Evolutionary conservation across 345 rosid genomes (phyloP).

Genomic region (Eucalyptus curtisii): DNA sequence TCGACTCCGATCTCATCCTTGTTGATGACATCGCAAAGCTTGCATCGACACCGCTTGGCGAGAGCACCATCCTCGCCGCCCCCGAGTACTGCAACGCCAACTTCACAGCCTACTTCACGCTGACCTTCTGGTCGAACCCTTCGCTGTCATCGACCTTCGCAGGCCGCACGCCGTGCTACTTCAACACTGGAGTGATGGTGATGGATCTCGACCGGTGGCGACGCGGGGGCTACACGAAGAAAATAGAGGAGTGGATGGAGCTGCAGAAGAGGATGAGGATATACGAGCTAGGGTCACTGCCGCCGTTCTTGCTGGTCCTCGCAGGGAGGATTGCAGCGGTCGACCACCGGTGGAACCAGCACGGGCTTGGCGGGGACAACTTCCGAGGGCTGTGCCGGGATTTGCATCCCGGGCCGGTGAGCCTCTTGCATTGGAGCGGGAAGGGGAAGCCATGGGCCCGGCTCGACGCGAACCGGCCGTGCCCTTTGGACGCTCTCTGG

Average conservation of each 20-base stretch:
- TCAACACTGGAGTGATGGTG: slow-evolving; percentile 62
- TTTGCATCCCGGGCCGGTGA: neutral
- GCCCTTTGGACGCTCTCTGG: neutral
- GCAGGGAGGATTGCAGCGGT: neutral
- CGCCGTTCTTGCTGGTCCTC: neutral
- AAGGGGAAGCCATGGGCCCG: neutral
- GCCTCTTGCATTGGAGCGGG: neutral
- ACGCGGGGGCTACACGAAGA: neutral
- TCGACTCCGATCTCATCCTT: slow-evolving; percentile 82
- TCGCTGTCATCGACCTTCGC: slow-evolving; percentile 52
- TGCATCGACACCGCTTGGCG: slow-evolving; percentile 44
- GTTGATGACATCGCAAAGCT: slow-evolving; percentile 86
- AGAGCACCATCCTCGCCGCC: slow-evolving; percentile 56
- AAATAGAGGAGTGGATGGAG: slow-evolving; percentile 85
- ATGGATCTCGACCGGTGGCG: slow-evolving; percentile 76
- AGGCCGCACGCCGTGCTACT: slow-evolving; percentile 23
- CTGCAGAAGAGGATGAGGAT: neutral
- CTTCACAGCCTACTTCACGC: slow-evolving; percentile 74
- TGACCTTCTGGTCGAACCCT: slow-evolving; percentile 13
- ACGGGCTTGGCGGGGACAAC: neutral
- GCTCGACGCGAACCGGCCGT: neutral
- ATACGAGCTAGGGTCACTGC: neutral
- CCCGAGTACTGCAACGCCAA: slow-evolving; percentile 94
- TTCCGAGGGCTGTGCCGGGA: neutral
- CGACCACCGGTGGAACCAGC: neutral